These are phyloP conservation scores for Geotrichum fermentans DNA, from an alignment of 1,139 yeast genomes.

Conservation along the genomic window DNA sequence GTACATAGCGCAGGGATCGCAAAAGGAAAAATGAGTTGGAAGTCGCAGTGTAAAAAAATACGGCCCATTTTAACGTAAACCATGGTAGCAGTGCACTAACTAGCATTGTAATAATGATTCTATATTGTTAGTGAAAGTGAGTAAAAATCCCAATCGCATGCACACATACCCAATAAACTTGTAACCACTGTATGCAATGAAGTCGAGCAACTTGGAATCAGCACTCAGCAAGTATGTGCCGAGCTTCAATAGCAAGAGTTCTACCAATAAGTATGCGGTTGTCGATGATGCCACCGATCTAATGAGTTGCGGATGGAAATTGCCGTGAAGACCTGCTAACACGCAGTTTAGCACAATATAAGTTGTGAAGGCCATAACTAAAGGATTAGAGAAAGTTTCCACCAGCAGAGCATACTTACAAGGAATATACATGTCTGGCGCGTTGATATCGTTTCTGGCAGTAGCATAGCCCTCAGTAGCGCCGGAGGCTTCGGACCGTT, in stretches of 20 bases:
- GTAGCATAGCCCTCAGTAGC: slow-evolving; percentile 54
- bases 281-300: slow-evolving; percentile 91
- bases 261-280: slow-evolving; percentile 73
- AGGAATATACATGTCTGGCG: slow-evolving; percentile 96
- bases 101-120: slow-evolving; percentile 38
- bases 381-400: neutral
- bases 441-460: slow-evolving; percentile 79
- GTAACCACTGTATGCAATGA: slow-evolving; percentile 88
- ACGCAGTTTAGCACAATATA: slow-evolving; percentile 82
- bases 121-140: neutral
- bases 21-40: slow-evolving; percentile 48
- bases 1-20: slow-evolving; percentile 79
- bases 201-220: slow-evolving; percentile 65
- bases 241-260: slow-evolving; percentile 55
- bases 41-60: slow-evolving; percentile 39
- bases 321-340: slow-evolving; percentile 80
- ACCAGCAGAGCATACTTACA: slow-evolving; percentile 23
- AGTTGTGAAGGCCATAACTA: slow-evolving; percentile 80
- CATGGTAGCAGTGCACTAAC: slow-evolving; percentile 41
- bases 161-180: slow-evolving; percentile 61
- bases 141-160: neutral
- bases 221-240: slow-evolving; percentile 60
- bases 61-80: slow-evolving; percentile 43
- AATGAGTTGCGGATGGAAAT: slow-evolving; percentile 87
- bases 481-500: slow-evolving; percentile 36